Conservation (phyloP, 1,139 yeast genomes). For the Pichia sp. region DNA sequence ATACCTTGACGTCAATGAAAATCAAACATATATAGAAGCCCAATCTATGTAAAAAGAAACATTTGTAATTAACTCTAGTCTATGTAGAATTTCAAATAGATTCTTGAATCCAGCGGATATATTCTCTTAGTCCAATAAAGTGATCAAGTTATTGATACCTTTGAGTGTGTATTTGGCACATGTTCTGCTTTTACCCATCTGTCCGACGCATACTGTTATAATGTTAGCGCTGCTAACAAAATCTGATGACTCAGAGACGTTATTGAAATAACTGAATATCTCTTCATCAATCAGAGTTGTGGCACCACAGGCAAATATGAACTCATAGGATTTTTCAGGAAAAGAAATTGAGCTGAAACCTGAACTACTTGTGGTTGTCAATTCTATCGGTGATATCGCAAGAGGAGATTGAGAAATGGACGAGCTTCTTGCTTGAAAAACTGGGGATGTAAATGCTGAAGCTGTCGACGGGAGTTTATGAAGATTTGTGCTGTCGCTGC, state of each 20-base stretch:
- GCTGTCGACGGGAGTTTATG: conserved; percentile 20
- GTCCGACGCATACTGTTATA: conserved; percentile 63
- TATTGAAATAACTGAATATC: conserved; percentile 57
- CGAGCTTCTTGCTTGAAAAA: conserved; percentile 23
- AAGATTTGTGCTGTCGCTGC: conserved; percentile 20
- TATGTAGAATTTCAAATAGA: not conserved
- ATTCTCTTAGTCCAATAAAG: conserved; percentile 36
- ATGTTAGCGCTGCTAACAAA: conserved; percentile 37
- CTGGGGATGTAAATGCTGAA: conserved; percentile 24
- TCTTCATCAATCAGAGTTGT: conserved; percentile 69
- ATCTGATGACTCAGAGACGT: conserved; percentile 11
- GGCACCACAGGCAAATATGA: conserved; percentile 63
- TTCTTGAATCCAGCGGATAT: not conserved
- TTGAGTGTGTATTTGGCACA: conserved; percentile 63
- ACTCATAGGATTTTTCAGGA: conserved; percentile 29
- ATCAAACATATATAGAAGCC: not conserved
- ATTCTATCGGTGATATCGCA: conserved; percentile 12
- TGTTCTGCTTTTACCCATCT: conserved; percentile 37
- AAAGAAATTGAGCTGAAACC: not conserved
- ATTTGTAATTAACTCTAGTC: not conserved
- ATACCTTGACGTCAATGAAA: not conserved
- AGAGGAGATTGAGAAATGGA: conserved; percentile 7
- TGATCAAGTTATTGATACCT: conserved; percentile 75
- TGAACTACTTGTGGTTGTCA: not conserved
- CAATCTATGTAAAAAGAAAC: conserved; percentile 18